Conservation (phyloP, 495 filamentous ascomycete genomes). For the Podospora tetraspora region DNA sequence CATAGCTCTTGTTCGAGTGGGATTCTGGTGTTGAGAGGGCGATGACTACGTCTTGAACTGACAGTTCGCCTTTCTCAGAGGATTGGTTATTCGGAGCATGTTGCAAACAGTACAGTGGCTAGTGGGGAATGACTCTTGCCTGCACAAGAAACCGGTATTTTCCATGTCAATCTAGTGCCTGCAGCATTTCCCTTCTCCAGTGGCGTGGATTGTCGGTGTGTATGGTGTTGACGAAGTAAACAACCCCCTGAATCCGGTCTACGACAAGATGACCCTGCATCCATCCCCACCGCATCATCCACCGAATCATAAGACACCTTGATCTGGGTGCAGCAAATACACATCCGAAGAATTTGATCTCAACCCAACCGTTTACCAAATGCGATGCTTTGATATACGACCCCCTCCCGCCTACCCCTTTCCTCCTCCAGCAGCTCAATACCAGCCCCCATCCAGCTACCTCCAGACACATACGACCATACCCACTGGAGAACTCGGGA, state of each 20-base stretch:
- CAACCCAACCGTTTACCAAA: background rate
- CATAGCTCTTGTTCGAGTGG: background rate
- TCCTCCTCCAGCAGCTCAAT: background rate
- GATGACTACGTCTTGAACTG: background rate
- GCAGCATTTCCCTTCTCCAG: background rate
- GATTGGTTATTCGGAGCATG: background rate
- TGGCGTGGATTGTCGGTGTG: too few relatives aligned
- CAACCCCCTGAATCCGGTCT: background rate
- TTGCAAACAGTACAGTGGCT: too few relatives aligned
- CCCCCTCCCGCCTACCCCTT: too few relatives aligned
- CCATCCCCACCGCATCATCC: background rate
- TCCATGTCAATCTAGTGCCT: background rate
- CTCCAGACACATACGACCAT: conserved; percentile 39
- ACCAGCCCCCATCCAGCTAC: background rate
- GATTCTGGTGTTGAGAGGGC: background rate
- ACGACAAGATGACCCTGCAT: background rate
- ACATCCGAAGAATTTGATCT: too few relatives aligned
- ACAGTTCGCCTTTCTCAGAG: background rate
- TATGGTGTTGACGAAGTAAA: background rate
- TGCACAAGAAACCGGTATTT: background rate
- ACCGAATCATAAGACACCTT: too few relatives aligned
- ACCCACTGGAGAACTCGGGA: conserved; percentile 41
- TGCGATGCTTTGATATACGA: too few relatives aligned
- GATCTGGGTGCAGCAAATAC: too few relatives aligned
- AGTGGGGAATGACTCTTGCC: too few relatives aligned